Percentiles rank a stretch among this genome's conserved stretches.
Evolutionary conservation across 192 early-diverging fungal species (phyloP).

Genomic region (Pilobolus umbonatus): DNA sequence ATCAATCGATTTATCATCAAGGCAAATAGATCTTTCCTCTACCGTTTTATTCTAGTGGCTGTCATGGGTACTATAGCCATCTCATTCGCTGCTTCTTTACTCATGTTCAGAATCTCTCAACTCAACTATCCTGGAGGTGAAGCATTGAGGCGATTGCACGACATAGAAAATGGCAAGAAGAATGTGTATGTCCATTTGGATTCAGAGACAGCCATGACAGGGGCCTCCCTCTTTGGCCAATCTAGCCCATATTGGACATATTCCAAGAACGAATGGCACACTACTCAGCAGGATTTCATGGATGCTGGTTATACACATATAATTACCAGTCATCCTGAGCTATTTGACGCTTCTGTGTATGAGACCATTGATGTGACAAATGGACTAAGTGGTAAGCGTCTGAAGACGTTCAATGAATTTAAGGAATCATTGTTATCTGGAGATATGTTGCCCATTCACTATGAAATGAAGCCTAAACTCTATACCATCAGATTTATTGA

Average conservation of each 20-base stretch:
- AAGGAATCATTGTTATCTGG: not conserved
- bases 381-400: slow-evolving; percentile 34
- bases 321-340: slow-evolving; percentile 40
- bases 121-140: slow-evolving; percentile 89
- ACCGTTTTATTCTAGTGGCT: slow-evolving; percentile 22
- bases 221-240: slow-evolving; percentile 76
- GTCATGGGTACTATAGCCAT: slow-evolving; percentile 20
- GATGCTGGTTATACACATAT: slow-evolving; percentile 47
- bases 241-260: slow-evolving; percentile 53
- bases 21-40: slow-evolving; percentile 25
- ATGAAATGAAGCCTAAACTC: slow-evolving; percentile 24
- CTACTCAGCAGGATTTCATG: slow-evolving; percentile 35
- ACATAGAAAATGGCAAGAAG: slow-evolving; percentile 23
- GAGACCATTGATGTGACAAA: slow-evolving; percentile 33
- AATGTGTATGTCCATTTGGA: slow-evolving; percentile 60
- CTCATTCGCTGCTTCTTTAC: slow-evolving; percentile 27
- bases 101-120: slow-evolving; percentile 55
- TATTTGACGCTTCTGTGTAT: slow-evolving; percentile 30
- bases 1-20: slow-evolving; percentile 40
- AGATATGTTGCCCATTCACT: slow-evolving; percentile 20
- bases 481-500: slow-evolving; percentile 26
- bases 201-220: slow-evolving; percentile 73
- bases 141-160: slow-evolving; percentile 64
- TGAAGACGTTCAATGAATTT: not conserved
- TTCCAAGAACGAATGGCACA: slow-evolving; percentile 61